Percentiles rank a stretch among this genome's conserved stretches.
phyloP scores from a whole-genome alignment of 2,329 filamentous ascomycete genomes.

The Calonectria leucothoes region DNA sequence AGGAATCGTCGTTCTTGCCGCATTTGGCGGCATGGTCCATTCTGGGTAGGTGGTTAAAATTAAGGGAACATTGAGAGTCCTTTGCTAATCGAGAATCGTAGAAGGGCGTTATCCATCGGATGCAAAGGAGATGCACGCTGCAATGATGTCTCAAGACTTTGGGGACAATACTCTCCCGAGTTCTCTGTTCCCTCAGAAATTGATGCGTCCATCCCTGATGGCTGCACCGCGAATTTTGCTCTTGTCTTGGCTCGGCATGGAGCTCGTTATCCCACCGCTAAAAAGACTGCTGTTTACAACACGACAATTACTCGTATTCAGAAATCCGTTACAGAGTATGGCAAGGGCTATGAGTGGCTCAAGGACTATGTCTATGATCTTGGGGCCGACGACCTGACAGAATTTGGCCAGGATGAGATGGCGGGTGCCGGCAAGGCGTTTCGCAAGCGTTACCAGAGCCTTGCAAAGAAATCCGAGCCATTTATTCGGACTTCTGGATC shows the following conservation, averaged over 20 bases:
- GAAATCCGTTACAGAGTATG: conserved; percentile 64
- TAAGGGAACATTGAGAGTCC: neutral
- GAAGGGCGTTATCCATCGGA: conserved; percentile 25
- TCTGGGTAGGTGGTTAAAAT: neutral
- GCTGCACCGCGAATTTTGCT: conserved; percentile 83
- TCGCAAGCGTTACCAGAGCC: conserved; percentile 75
- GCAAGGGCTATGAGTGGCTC: conserved; percentile 75
- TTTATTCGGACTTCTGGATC: conserved; percentile 81
- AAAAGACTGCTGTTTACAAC: conserved; percentile 74
- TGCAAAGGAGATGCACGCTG: conserved; percentile 56
- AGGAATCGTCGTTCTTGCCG: conserved; percentile 1
- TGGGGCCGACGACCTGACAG: conserved; percentile 75
- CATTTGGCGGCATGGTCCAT: neutral
- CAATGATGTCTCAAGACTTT: conserved; percentile 69
- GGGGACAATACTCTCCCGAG: conserved; percentile 91
- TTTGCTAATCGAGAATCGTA: neutral
- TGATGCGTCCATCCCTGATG: conserved; percentile 67
- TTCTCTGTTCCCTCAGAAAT: conserved; percentile 80
- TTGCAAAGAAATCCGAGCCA: conserved; percentile 69
- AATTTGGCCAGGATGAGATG: conserved; percentile 76
- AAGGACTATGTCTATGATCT: conserved; percentile 77
- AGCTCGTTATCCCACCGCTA: conserved; percentile 80
- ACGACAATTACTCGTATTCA: conserved; percentile 75
- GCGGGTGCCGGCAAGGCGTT: conserved; percentile 81
- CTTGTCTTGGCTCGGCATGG: conserved; percentile 88